These are phyloP conservation scores for Sporothrix schenckii DNA, from an alignment of 2,329 filamentous ascomycete genomes.

Conservation along the genomic window DNA sequence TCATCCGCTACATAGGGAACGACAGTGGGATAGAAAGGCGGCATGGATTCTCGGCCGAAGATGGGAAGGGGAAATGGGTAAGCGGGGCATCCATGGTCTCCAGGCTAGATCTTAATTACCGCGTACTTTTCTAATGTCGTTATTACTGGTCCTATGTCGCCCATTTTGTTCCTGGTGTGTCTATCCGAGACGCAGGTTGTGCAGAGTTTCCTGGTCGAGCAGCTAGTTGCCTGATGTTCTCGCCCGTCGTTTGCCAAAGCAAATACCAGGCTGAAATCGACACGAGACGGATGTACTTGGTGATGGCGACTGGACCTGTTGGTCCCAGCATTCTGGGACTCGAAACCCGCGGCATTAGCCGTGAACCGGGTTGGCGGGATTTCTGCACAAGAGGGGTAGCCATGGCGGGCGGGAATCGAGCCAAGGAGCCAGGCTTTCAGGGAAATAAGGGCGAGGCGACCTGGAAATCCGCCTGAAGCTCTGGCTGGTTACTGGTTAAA, in stretches of 20 bases:
- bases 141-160: slow-evolving; percentile 9
- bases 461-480: not conserved
- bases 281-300: not conserved
- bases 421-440: not conserved
- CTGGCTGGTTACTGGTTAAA: not conserved
- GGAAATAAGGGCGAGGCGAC: slow-evolving; percentile 12
- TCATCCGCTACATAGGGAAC: slow-evolving; percentile 12
- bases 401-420: not conserved
- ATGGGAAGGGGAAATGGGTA: too few relatives aligned
- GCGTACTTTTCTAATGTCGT: not conserved
- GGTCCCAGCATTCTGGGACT: slow-evolving; percentile 17
- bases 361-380: slow-evolving; percentile 19
- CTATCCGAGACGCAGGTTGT: not conserved
- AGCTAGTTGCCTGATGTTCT: not conserved
- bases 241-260: too few relatives aligned
- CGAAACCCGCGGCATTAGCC: slow-evolving; percentile 3
- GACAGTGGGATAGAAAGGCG: slow-evolving; percentile 10
- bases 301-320: not conserved
- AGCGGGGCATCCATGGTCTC: not conserved
- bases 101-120: not conserved
- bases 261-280: not conserved
- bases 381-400: not conserved
- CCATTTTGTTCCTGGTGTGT: not conserved
- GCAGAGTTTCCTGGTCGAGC: not conserved
- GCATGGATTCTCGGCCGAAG: slow-evolving; percentile 7